Base-by-base conservation (phyloP, 2,329 filamentous ascomycete genomes). In the Ceratocystis alfenasii region DNA sequence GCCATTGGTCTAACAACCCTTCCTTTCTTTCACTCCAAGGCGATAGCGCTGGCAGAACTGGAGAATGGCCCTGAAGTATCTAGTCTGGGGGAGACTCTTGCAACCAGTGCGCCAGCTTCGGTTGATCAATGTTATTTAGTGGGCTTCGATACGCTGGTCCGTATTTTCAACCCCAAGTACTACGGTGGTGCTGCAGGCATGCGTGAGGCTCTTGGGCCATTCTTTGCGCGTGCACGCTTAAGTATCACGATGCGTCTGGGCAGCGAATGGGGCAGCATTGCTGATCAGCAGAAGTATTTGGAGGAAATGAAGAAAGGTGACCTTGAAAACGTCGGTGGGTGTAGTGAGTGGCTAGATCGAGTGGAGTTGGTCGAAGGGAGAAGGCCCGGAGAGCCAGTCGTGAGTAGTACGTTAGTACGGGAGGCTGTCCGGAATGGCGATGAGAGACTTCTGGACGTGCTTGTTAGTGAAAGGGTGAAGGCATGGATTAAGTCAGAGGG, bases 21-120 rank as follows among this genome's bases (percentile, higher is more conserved):
- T 70, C 86, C 89, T 0, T 91, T 87, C 72, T 94, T 93, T 71
- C 83, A 84, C 67, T 85, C 87, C 71, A 93, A 93, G 75, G 83
- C 84, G 6, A 70, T 71, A 12, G 83, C 83, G 22, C 59, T 62
- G 25, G 61, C 1, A 84, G 92, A 33, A 75, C 78, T 0, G 71
- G 73, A 7, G 73, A 74, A 0, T 75, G 76, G 0, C 76, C 77
- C 46, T 84, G 83, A 69, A 64, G 72, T 5, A 46, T 25, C 44
- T 41, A 41, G 22, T 8, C 57, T 25, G 36, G 66, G 15, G 36
- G 46, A 30, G 17, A n/a, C 55, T n/a, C 6, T n/a, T n/a, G 17
- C 17, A 41, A 8, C 20, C 30, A 20, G 22, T 22, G 5, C 25
- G n/a, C 28, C 22, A 8, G 15, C 17, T 7, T 61, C 71, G 8